phyloP scores from a whole-genome alignment of 805 yeast genomes.

The Yarrowia keelungensis region DNA sequence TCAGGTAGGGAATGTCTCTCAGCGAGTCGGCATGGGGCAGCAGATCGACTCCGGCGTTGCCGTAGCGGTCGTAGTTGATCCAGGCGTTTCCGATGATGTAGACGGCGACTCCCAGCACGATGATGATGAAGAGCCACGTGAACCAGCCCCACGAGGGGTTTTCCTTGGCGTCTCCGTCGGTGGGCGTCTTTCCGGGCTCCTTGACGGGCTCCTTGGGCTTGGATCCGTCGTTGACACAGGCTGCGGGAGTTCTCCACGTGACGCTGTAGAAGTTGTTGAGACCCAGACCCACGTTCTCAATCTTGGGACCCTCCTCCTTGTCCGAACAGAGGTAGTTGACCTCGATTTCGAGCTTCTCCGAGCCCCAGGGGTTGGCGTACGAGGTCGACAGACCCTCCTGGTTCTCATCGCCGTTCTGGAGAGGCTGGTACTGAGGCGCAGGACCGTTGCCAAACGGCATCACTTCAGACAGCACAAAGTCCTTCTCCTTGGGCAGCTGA shows the following conservation, averaged over 20 bases:
- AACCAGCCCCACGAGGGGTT: conserved; percentile 76
- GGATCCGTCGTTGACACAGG: conserved; percentile 11
- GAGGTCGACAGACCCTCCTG: conserved; percentile 9
- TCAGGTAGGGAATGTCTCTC: conserved; percentile 74
- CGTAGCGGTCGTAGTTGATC: conserved; percentile 75
- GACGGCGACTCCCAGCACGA: conserved; percentile 71
- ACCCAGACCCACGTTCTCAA: not conserved
- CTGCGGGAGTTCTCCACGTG: conserved; percentile 21
- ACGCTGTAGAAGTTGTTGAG: conserved; percentile 4
- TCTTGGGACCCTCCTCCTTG: conserved; percentile 28
- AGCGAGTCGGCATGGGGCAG: conserved; percentile 55
- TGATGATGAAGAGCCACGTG: conserved; percentile 79
- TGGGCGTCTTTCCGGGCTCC: conserved; percentile 41
- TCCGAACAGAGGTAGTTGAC: conserved; percentile 8
- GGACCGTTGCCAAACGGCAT: conserved; percentile 48
- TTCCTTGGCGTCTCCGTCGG: conserved; percentile 48
- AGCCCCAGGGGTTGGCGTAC: conserved; percentile 32
- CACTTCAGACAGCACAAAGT: conserved; percentile 62
- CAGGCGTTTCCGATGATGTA: conserved; percentile 78
- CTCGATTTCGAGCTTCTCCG: not conserved
- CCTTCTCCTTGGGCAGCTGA: conserved; percentile 56
- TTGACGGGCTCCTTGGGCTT: conserved; percentile 23
- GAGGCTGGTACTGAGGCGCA: conserved; percentile 9
- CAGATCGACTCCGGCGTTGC: conserved; percentile 65
- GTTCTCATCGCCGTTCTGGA: not conserved